These are phyloP conservation scores for Metschnikowia kofuensis DNA, from an alignment of 805 yeast species.

Conservation along the genomic window DNA sequence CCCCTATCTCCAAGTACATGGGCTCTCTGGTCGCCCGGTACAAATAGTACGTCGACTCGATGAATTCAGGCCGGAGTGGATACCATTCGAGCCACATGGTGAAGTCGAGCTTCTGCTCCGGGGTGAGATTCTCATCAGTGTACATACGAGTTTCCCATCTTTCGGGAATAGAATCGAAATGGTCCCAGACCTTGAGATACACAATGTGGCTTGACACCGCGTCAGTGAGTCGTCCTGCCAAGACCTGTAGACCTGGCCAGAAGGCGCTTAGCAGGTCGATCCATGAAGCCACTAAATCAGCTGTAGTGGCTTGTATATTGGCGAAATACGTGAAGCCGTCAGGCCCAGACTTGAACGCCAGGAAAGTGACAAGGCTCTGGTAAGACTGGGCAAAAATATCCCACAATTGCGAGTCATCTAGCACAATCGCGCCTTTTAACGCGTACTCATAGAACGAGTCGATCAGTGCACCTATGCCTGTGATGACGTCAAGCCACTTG, in stretches of 20 bases:
- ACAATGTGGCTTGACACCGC: constrained; percentile 62
- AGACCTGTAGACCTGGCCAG: constrained; percentile 80
- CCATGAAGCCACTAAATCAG: constrained; percentile 58
- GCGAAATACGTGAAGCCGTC: constrained; percentile 41
- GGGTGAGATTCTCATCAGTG: not conserved
- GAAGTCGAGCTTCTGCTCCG: not conserved
- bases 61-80: constrained; percentile 87
- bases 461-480: constrained; percentile 88
- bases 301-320: constrained; percentile 56
- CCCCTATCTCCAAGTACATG: constrained; percentile 73
- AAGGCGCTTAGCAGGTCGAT: constrained; percentile 85
- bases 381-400: constrained; percentile 47
- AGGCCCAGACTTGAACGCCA: constrained; percentile 24
- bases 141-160: constrained; percentile 56
- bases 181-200: constrained; percentile 74
- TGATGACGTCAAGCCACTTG: constrained; percentile 53
- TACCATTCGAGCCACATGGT: constrained; percentile 77
- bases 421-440: constrained; percentile 68
- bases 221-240: constrained; percentile 68
- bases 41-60: constrained; percentile 82
- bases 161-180: constrained; percentile 81
- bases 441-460: constrained; percentile 92
- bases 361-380: constrained; percentile 47
- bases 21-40: constrained; percentile 87
- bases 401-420: constrained; percentile 67